Evolutionary conservation across 176 grass and related monocot species (phyloP).

Genomic region (Zoysia japonica): DNA sequence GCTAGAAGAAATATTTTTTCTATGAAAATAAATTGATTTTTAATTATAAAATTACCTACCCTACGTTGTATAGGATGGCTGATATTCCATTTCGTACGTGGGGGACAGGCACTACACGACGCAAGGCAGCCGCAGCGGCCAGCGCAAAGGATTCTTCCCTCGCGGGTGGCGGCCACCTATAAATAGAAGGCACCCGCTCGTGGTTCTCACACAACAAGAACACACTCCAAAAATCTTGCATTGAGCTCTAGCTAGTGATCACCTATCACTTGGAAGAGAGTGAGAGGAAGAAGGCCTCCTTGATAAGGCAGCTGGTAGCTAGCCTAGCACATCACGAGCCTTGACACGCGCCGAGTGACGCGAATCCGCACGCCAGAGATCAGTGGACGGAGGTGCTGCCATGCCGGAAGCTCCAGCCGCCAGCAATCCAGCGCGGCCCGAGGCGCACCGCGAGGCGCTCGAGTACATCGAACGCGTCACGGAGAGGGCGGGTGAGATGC

Average conservation of each 20-base stretch:
- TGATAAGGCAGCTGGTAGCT: neutral
- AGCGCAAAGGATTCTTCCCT: neutral
- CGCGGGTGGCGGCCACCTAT: conserved; percentile 4
- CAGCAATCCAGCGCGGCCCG: conserved; percentile 4
- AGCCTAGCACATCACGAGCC: no score
- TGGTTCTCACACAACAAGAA: neutral
- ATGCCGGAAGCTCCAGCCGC: neutral
- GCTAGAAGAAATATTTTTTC: no score
- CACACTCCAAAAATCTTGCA: neutral
- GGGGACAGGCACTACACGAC: conserved; percentile 4
- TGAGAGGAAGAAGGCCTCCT: neutral
- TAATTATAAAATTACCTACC: no score
- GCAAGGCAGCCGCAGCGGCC: neutral
- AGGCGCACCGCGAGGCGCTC: conserved; percentile 40
- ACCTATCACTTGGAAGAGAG: neutral
- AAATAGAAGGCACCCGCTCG: neutral
- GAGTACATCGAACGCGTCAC: conserved; percentile 62
- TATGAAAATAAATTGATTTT: no score
- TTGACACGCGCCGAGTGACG: no score
- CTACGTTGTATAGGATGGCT: no score
- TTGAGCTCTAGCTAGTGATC: neutral
- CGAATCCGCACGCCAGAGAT: neutral
- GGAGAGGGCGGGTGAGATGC: conserved; percentile 18
- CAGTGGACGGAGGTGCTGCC: conserved; percentile 2
- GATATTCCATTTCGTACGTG: conserved; percentile 34